Percentiles rank a stretch among this genome's conserved stretches.
phyloP scores from a whole-genome alignment of 23 red algal genomes.

The Gracilaria domingensis region DNA sequence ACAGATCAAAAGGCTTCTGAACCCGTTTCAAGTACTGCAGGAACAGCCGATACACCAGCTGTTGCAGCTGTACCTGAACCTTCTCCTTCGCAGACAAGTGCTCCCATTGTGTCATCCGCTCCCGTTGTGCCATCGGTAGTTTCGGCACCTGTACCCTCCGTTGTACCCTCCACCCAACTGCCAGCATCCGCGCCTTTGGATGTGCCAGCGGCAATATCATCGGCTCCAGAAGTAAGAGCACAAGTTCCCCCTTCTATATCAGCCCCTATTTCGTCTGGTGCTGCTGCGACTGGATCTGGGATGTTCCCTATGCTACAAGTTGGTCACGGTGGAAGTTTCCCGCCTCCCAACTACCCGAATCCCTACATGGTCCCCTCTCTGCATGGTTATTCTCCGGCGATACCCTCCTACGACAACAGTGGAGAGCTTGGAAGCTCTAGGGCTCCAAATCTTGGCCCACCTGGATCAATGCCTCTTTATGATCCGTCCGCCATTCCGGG shows the following conservation, averaged over 20 bases:
- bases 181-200: constrained; percentile 33
- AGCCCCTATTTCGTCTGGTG: constrained; percentile 30
- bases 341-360: constrained; percentile 47
- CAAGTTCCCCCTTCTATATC: constrained; percentile 10
- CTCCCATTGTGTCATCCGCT: neutral
- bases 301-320: constrained; percentile 64
- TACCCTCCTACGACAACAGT: constrained; percentile 54
- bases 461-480: constrained; percentile 53
- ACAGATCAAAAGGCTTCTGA: constrained; percentile 37
- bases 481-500: constrained; percentile 26
- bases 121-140: constrained; percentile 12
- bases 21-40: constrained; percentile 1
- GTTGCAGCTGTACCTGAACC: constrained; percentile 18
- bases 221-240: constrained; percentile 1
- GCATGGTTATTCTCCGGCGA: constrained; percentile 50
- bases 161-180: constrained; percentile 7
- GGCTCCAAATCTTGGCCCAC: constrained; percentile 54
- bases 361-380: constrained; percentile 58
- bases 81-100: constrained; percentile 7
- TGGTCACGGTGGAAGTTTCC: constrained; percentile 54
- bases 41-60: neutral
- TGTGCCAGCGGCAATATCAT: constrained; percentile 19
- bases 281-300: constrained; percentile 48
- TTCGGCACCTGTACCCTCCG: constrained; percentile 9
- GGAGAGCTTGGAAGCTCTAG: constrained; percentile 65